phyloP scores from a whole-genome alignment of 305 asterid species.

The Fraxinus latifolia region DNA sequence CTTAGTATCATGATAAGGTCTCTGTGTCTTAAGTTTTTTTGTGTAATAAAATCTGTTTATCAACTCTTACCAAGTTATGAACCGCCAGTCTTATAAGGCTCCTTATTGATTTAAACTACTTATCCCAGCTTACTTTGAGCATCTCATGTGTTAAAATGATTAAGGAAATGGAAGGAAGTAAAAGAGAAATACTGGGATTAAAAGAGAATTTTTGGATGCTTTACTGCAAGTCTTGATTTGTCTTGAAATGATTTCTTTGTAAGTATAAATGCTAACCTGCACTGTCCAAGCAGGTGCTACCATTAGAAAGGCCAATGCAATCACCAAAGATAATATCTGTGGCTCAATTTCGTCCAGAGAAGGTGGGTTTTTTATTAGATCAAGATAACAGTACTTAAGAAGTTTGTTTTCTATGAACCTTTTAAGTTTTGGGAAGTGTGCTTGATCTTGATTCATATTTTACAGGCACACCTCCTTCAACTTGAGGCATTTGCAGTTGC shows the following conservation, averaged over 20 bases:
- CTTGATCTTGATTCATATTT: constrained; percentile 25
- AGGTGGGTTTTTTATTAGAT: constrained; percentile 68
- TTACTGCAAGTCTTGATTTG: neutral
- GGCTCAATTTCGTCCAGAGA: constrained; percentile 72
- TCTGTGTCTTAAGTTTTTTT: neutral
- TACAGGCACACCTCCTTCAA: constrained; percentile 81
- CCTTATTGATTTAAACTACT: neutral
- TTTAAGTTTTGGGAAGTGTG: constrained; percentile 17
- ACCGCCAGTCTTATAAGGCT: neutral
- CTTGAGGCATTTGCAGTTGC: constrained; percentile 90
- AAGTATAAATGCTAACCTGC: constrained; percentile 22
- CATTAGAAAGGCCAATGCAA: constrained; percentile 41
- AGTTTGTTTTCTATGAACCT: constrained; percentile 8
- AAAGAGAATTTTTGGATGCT: neutral
- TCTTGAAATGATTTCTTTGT: neutral
- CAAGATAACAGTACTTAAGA: constrained; percentile 43
- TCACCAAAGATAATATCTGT: constrained; percentile 51
- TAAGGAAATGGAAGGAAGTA: neutral
- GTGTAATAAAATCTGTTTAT: neutral
- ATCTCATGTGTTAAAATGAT: neutral
- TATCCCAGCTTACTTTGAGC: constrained; percentile 2
- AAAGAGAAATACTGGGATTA: neutral
- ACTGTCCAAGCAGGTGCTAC: constrained; percentile 42
- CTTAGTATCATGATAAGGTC: neutral
- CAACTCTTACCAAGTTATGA: neutral